Evolutionary conservation across 495 filamentous ascomycete genomes (phyloP).

Genomic region (Cenococcum geophilum): DNA sequence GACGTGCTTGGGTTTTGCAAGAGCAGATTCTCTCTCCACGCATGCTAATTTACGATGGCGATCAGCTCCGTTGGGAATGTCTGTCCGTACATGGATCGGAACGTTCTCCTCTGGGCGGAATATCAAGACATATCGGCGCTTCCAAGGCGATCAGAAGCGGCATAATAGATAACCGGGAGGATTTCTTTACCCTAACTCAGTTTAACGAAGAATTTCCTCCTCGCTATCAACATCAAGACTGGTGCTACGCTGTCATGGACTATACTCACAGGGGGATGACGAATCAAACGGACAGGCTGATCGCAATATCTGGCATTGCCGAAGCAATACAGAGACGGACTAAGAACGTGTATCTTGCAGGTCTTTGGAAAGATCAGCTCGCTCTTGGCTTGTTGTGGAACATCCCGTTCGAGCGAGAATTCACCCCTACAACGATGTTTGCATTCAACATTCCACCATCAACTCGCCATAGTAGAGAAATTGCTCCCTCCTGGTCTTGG

Average conservation of each 20-base stretch:
- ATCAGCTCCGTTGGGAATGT: conserved; percentile 13
- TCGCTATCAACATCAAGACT: conserved; percentile 2
- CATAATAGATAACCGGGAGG: neutral
- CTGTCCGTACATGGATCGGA: conserved; percentile 7
- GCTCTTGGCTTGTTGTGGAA: conserved; percentile 9
- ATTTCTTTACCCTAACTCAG: conserved; percentile 2
- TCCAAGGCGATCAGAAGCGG: conserved; percentile 1
- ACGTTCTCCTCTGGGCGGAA: conserved; percentile 8
- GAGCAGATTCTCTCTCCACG: conserved; percentile 16
- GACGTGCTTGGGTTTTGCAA: conserved; percentile 14
- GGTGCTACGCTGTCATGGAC: conserved; percentile 14
- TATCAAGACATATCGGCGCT: conserved; percentile 9
- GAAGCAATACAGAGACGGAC: conserved; percentile 1
- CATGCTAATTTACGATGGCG: conserved; percentile 13
- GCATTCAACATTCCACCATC: neutral
- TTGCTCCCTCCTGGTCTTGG: conserved; percentile 18
- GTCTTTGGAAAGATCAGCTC: conserved; percentile 9
- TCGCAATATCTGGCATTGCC: conserved; percentile 12
- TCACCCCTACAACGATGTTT: neutral
- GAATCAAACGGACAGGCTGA: conserved; percentile 2
- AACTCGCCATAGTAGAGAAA: neutral
- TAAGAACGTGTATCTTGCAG: conserved; percentile 5
- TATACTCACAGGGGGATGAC: conserved; percentile 16
- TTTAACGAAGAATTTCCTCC: neutral
- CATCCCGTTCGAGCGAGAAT: conserved; percentile 5